phyloP scores from a whole-genome alignment of 2,329 filamentous ascomycete genomes.

The Bipolaris victoriae region DNA sequence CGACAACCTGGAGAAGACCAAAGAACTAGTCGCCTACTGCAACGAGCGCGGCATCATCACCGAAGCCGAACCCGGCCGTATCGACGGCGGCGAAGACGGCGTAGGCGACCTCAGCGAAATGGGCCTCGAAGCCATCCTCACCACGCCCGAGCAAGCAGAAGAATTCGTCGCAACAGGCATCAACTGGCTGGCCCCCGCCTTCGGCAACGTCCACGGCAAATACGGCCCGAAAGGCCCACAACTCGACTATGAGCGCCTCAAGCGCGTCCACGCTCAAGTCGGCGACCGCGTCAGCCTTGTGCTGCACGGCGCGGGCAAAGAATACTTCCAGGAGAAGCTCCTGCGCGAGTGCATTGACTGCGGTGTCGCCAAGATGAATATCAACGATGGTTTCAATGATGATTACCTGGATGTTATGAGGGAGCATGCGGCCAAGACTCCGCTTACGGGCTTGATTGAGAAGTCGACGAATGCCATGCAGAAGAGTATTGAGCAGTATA shows the following conservation, averaged over 20 bases:
- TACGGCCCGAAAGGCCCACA: slow-evolving; percentile 69
- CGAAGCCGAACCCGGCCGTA: slow-evolving; percentile 73
- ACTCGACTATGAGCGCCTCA: slow-evolving; percentile 42
- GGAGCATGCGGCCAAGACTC: slow-evolving; percentile 58
- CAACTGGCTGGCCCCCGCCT: slow-evolving; percentile 75
- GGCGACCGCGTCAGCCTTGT: slow-evolving; percentile 59
- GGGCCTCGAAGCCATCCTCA: slow-evolving; percentile 65
- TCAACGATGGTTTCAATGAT: slow-evolving; percentile 65
- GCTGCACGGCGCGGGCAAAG: slow-evolving; percentile 63
- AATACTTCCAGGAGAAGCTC: slow-evolving; percentile 59
- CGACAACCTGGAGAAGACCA: slow-evolving; percentile 70
- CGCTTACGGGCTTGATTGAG: slow-evolving; percentile 62
- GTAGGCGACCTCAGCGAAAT: slow-evolving; percentile 68
- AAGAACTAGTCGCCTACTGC: slow-evolving; percentile 67
- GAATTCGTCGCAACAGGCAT: slow-evolving; percentile 75
- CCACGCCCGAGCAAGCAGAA: slow-evolving; percentile 70
- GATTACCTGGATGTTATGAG: slow-evolving; percentile 56
- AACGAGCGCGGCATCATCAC: slow-evolving; percentile 70
- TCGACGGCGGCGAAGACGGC: slow-evolving; percentile 77
- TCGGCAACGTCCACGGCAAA: slow-evolving; percentile 77
- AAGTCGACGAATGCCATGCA: slow-evolving; percentile 62
- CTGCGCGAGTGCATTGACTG: slow-evolving; percentile 61
- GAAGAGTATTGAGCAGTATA: slow-evolving; percentile 61
- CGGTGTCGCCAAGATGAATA: slow-evolving; percentile 64
- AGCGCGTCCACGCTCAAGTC: slow-evolving; percentile 57